Evolutionary conservation across 192 early-diverging fungal genomes (phyloP), one percentile per base, ranked within the genome.

Genomic region (Rhizoclosmatium globosum): DNA sequence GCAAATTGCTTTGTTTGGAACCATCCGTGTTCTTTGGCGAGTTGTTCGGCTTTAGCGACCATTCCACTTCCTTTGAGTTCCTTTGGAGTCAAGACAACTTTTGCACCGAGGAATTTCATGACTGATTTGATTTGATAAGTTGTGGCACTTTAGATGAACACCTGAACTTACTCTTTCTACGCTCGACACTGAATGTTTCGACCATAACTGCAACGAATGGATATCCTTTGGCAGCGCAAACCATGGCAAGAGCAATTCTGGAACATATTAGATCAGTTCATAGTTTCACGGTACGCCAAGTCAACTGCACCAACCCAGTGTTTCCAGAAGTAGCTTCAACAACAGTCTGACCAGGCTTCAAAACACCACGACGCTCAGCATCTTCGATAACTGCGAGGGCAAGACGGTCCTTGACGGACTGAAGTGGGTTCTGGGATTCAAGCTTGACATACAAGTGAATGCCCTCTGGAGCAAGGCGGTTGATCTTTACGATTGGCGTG

Each of bases 321-420:
- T 99, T 99, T n/a, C 88, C 86, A 42, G 83, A 83, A 4, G 85
- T 87, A 2, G 80, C 85, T 76, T 87, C 84, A 89, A 97, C 1
- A 89, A 99, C 89, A 0, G 97, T 98, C 82, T 84, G 79, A 48
- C 74, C 82, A 17, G 81, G 78, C 56, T 85, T 85, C 43, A 85
- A 60, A 1, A 70, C 48, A 23, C 83, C 83, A 39, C 50, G 66
- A 48, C 74, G 61, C 67, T 85, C 83, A 21, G 83, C 83, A 66
- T 83, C 83, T 69, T 85, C 83, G 59, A 85, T 85, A 31, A 85
- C 72, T 3, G 60, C 83, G 2, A 85, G 38, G 45, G 81, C 83
- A 21, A 83, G 71, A 17, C 83, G 45, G 50, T 85, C 83, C 44
- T 85, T 85, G 62, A 85, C 82, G 41, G 78, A 83, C 21, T 71